Conservation (phyloP, 2,329 filamentous ascomycete genomes). For the Arthrobotrys entomopaga region DNA sequence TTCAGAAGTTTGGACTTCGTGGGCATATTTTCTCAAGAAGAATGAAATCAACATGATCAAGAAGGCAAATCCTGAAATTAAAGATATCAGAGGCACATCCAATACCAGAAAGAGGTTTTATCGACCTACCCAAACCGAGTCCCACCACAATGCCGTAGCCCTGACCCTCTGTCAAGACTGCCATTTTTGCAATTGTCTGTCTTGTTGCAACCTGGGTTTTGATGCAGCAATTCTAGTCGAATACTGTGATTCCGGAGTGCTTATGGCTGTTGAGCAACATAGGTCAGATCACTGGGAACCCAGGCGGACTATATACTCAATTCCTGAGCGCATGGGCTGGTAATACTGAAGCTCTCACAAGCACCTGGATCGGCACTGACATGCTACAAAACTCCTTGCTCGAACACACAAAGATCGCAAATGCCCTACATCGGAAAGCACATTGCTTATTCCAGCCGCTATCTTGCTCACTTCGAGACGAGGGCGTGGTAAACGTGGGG, state of each 20-base stretch:
- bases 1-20: slow-evolving; percentile 87
- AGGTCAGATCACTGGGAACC: slow-evolving; percentile 21
- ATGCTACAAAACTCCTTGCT: slow-evolving; percentile 16
- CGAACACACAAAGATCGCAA: slow-evolving; percentile 34
- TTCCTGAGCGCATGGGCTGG: slow-evolving; percentile 2
- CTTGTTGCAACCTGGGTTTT: slow-evolving; percentile 28
- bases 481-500: slow-evolving; percentile 43
- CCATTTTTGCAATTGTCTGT: slow-evolving; percentile 40
- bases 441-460: slow-evolving; percentile 41
- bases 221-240: slow-evolving; percentile 31
- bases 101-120: no score
- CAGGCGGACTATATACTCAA: slow-evolving; percentile 49
- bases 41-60: slow-evolving; percentile 55
- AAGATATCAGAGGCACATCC: no score
- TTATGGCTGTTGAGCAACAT: slow-evolving; percentile 35
- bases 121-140: slow-evolving; percentile 42
- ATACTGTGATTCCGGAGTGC: slow-evolving; percentile 38
- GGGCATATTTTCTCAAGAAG: slow-evolving; percentile 52
- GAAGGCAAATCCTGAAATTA: slow-evolving; percentile 44
- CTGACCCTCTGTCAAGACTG: slow-evolving; percentile 40
- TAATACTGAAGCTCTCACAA: slow-evolving; percentile 30
- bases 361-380: slow-evolving; percentile 34
- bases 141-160: slow-evolving; percentile 54
- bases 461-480: slow-evolving; percentile 46
- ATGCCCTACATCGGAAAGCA: slow-evolving; percentile 25